phyloP scores from a whole-genome alignment of 1,284 basidiomycete genomes.

The Melampsora americana region DNA sequence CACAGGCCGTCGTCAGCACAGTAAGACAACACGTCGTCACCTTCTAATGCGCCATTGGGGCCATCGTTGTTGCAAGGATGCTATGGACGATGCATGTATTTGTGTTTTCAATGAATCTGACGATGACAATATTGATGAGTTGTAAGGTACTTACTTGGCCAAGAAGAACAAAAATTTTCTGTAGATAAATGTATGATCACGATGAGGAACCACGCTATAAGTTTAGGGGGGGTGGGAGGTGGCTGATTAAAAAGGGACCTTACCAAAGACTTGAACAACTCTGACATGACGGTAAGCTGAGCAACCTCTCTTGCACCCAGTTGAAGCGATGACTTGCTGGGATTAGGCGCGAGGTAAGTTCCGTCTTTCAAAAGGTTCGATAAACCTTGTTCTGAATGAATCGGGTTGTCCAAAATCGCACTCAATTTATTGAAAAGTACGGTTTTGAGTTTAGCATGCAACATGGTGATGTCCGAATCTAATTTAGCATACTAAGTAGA shows the following conservation, averaged over 20 bases:
- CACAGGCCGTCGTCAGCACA: slow-evolving; percentile 40
- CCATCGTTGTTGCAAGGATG: slow-evolving; percentile 24
- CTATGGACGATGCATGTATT: background rate
- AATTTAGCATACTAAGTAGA: slow-evolving; percentile 37
- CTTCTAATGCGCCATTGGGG: slow-evolving; percentile 32
- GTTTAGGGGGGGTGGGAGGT: background rate
- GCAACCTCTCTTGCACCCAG: slow-evolving; percentile 29
- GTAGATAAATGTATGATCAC: background rate
- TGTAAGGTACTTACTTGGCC: slow-evolving; percentile 22
- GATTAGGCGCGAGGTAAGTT: slow-evolving; percentile 15
- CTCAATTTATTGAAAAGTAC: slow-evolving; percentile 27
- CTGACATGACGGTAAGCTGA: slow-evolving; percentile 38
- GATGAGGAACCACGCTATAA: background rate
- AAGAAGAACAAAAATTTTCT: slow-evolving; percentile 43
- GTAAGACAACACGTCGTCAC: slow-evolving; percentile 32
- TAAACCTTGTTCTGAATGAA: slow-evolving; percentile 33
- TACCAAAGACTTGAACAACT: slow-evolving; percentile 43
- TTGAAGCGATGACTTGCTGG: slow-evolving; percentile 22
- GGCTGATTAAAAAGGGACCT: background rate
- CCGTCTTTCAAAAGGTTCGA: slow-evolving; percentile 33
- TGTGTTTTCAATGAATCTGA: background rate
- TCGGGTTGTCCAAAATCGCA: slow-evolving; percentile 26
- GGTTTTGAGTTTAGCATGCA: slow-evolving; percentile 38
- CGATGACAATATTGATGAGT: background rate
- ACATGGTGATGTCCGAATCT: slow-evolving; percentile 31